These are phyloP conservation scores for Phytopythium vexans DNA, from an alignment of 352 stramenopile species.

Conservation along the genomic window DNA sequence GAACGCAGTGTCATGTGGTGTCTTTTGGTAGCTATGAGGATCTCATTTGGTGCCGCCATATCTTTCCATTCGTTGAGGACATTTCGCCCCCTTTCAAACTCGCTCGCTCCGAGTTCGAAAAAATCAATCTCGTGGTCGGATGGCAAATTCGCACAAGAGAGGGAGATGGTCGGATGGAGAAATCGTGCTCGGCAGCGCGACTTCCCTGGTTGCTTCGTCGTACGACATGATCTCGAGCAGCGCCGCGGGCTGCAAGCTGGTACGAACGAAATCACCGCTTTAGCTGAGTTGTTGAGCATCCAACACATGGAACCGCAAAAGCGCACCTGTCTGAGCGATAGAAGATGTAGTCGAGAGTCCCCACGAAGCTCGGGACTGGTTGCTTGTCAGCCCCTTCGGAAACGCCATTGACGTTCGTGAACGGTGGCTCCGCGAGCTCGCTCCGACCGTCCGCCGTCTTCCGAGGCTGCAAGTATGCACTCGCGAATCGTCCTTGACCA, in stretches of 20 bases:
- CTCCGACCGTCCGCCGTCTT: constrained; percentile 1
- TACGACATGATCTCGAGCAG: constrained; percentile 74
- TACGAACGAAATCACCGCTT: background rate
- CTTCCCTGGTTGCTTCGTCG: constrained; percentile 52
- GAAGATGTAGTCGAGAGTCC: constrained; percentile 84
- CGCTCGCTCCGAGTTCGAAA: no score
- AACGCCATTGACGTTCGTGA: constrained; percentile 76
- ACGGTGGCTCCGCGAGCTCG: constrained; percentile 43
- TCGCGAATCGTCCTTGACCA: constrained; percentile 29
- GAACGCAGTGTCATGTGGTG: no score
- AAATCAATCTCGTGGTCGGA: background rate
- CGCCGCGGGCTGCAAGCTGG: constrained; percentile 25
- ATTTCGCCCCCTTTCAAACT: constrained; percentile 8
- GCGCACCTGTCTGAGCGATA: constrained; percentile 52
- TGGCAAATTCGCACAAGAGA: constrained; percentile 64
- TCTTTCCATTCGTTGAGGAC: constrained; percentile 9
- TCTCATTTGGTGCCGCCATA: background rate
- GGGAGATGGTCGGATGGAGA: constrained; percentile 79
- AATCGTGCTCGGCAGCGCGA: constrained; percentile 58
- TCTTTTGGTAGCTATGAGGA: background rate
- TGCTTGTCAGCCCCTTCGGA: constrained; percentile 21
- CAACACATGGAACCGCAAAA: background rate
- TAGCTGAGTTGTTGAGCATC: constrained; percentile 4
- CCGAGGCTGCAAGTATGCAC: constrained; percentile 55
- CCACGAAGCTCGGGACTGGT: constrained; percentile 58